Base-by-base conservation (phyloP, 164 flowering plant species). In the Macadamia integrifolia region DNA sequence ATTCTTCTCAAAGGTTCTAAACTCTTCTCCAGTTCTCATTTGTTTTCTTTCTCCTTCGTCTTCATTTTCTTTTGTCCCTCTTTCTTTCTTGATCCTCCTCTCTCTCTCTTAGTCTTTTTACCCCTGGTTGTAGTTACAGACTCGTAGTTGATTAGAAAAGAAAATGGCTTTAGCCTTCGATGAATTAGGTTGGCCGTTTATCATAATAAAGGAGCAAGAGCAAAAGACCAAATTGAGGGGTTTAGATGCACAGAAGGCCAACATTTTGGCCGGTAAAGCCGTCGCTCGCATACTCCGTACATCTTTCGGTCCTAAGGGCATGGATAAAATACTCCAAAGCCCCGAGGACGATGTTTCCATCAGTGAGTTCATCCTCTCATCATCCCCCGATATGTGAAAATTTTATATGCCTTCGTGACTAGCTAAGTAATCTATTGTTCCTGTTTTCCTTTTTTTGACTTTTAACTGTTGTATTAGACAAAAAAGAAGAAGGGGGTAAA, bases 261-360 rank as follows among this genome's bases (percentile, higher is more conserved):
- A 95, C 86, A 92, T 95, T 64, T 75, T 98, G 61, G 92, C 97
- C 30, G 99, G 88, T 0, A 92, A 79, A 68, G 94, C 96, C 18
- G 89, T 92, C 6, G 90, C 99, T 68, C 89, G 98, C 52, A 92
- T 95, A 74, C 91, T 92, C 49, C 84, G 91, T 0, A 89, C 97
- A 42, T 95, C 99, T 1, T 91, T 95, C 35, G 99, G 99, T 1
- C 99, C 99, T 68, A 95, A 92, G 71, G 97, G 99, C 79, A 92
- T 95, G 98, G 99, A 95, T 75, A 95, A 95, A 85, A 92, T 95
- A 85, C 90, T 94, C 57, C 97, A 89, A 76, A 84, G 92, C 80
- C 97, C 99, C 63, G 99, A 92, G 67, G 98, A 98, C 44, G 99
- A 95, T 30, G 89, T 95, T 69, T 91, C 93, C 58, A 83, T 88